Evolutionary conservation across 345 rosid genomes (phyloP), one percentile per base, ranked within the genome.

Genomic region (Nephelium lappaceum): DNA sequence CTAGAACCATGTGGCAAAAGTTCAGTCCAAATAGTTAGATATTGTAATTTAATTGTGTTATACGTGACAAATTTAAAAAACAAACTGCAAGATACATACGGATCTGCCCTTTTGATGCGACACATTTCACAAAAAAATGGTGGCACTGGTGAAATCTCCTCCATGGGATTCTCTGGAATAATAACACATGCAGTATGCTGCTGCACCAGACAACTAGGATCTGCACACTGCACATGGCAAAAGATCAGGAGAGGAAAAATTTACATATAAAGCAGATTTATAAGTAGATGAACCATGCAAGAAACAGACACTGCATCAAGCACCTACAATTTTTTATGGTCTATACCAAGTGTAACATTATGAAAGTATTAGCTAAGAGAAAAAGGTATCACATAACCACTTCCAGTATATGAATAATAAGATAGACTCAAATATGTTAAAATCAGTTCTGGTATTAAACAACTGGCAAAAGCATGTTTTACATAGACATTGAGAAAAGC

Each of bases 51-150:
- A 7, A 43, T 57, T 11, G 24, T 8, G 15, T n/a, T 11, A n/a
- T 43, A 38, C 55, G 55, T n/a, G 18, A 38, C 10, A 23, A 18
- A 43, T 71, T 71, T 23, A 60, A 55, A 53, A 76, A n/a, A 47
- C 21, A n/a, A 23, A 43, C 31, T 19, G 8, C 2, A 77, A 76
- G 70, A 79, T 70, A 76, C 88, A 19, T 81, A 85, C 88, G 88
- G 88, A 79, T 85, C 88, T 8, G 88, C 86, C 42, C 84, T 83
- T 67, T 38, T 74, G 63, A 85, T 67, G 74, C 88, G 83, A 74
- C 88, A 85, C 45, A 77, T 81, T 77, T 83, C 84, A 61, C 88
- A 85, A 76, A 73, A 77, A 77, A 76, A 85, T 42, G 81, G 39
- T 8, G 84, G 83, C 47, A 73, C 2, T 64, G 51, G 72, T 60